phyloP scores from a whole-genome alignment of 2,329 filamentous ascomycete species.

The Sporothrix sp. region DNA sequence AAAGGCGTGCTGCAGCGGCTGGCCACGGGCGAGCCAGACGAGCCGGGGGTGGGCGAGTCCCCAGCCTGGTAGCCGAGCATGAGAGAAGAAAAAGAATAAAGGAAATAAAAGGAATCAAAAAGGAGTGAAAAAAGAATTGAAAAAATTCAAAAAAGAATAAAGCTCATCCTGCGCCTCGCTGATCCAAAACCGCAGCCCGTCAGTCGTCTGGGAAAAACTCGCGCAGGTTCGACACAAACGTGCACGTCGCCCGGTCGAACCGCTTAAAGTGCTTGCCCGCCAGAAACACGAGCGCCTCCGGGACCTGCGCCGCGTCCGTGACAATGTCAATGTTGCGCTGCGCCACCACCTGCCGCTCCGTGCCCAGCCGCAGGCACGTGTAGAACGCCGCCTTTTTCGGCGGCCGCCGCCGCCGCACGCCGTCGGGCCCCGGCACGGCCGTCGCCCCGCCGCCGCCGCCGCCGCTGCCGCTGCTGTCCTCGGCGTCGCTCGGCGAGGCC shows the following conservation, averaged over 20 bases:
- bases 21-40: conserved; percentile 11
- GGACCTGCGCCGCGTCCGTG: conserved; percentile 35
- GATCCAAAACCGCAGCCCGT: too few species aligned
- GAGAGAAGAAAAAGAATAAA: not conserved
- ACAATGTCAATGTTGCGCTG: conserved; percentile 72
- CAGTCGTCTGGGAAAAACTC: conserved; percentile 84
- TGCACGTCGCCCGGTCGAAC: conserved; percentile 57
- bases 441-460: not conserved
- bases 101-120: not conserved
- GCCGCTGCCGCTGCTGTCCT: conserved; percentile 4
- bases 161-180: too few species aligned
- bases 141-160: too few species aligned
- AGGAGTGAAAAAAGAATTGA: not conserved
- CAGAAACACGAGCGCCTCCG: conserved; percentile 50
- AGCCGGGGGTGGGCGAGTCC: too few species aligned
- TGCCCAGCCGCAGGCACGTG: conserved; percentile 52
- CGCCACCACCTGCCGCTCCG: conserved; percentile 58
- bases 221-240: conserved; percentile 70
- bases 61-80: too few species aligned
- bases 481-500: conserved; percentile 25
- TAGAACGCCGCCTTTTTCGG: conserved; percentile 54
- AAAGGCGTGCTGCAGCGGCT: conserved; percentile 48
- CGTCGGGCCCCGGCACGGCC: not conserved
- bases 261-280: conserved; percentile 84
- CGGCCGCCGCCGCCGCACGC: not conserved